phyloP scores from a whole-genome alignment of 2,329 filamentous ascomycete species.

The Acrodontium crateriforme region DNA sequence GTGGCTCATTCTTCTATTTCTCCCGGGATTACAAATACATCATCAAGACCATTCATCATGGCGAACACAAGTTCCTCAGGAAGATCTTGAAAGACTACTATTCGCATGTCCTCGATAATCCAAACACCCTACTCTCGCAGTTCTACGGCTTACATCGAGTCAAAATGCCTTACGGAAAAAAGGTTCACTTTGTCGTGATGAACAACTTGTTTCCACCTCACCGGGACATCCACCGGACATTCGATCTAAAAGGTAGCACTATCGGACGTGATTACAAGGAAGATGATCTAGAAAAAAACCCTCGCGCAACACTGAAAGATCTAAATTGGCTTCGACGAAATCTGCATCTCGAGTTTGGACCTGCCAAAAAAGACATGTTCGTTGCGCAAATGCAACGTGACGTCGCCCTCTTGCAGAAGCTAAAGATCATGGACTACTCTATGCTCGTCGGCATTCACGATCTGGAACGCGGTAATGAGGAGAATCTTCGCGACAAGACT shows the following conservation, averaged over 20 bases:
- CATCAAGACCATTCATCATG: conserved; percentile 98
- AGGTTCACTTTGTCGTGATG: conserved; percentile 99
- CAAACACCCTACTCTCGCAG: conserved; percentile 91
- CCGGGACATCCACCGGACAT: conserved; percentile 91
- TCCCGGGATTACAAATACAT: conserved; percentile 99
- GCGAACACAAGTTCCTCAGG: conserved; percentile 76
- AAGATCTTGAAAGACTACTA: conserved; percentile 88
- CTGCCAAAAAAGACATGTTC: conserved; percentile 77
- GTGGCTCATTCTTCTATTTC: conserved; percentile 99
- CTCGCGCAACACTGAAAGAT: conserved; percentile 86
- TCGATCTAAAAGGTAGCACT: conserved; percentile 92
- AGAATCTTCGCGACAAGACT: conserved; percentile 81
- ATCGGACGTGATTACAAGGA: conserved; percentile 85
- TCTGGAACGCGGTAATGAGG: conserved; percentile 77
- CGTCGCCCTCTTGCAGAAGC: conserved; percentile 68
- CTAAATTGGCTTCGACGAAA: conserved; percentile 88
- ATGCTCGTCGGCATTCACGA: conserved; percentile 91
- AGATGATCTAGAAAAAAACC: conserved; percentile 75
- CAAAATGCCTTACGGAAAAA: conserved; percentile 94
- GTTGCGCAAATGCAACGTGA: conserved; percentile 79
- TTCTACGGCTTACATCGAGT: conserved; percentile 96
- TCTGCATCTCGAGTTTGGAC: conserved; percentile 73
- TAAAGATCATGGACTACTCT: conserved; percentile 99
- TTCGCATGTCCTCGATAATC: conserved; percentile 79
- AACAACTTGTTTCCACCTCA: conserved; percentile 98